Percentiles rank a stretch among this genome's conserved stretches.
phyloP scores from a whole-genome alignment of 192 early-diverging fungal species.

The Geosiphon pyriformis region DNA sequence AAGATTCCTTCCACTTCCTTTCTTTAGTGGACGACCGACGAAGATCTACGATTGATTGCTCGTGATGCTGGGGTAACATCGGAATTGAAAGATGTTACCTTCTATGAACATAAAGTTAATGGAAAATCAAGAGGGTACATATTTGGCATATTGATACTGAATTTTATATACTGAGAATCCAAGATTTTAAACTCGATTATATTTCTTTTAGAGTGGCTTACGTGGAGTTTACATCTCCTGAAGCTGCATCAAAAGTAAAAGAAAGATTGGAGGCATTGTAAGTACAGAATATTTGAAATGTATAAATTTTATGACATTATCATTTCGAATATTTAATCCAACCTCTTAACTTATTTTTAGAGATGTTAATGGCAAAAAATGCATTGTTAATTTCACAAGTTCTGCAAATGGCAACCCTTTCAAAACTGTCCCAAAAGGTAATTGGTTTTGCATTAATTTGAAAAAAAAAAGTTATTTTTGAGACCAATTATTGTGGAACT shows the following conservation, averaged over 20 bases:
- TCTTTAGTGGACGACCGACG: constrained; percentile 53
- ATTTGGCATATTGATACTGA: neutral
- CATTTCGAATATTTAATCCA: neutral
- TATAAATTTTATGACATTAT: neutral
- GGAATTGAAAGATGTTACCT: constrained; percentile 49
- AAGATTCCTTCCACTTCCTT: too few species aligned
- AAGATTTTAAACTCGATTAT: neutral
- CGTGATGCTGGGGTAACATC: constrained; percentile 43
- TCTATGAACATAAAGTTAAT: constrained; percentile 60
- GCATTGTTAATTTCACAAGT: constrained; percentile 30
- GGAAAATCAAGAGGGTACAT: constrained; percentile 56
- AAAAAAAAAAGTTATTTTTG: neutral
- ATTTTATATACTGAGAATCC: neutral
- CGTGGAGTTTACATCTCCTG: constrained; percentile 44
- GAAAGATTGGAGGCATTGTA: constrained; percentile 41
- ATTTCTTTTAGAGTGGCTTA: constrained; percentile 39
- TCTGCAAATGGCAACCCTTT: constrained; percentile 36
- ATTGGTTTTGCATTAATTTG: neutral
- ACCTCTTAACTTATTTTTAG: constrained; percentile 7
- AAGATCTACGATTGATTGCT: constrained; percentile 40
- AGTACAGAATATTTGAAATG: neutral
- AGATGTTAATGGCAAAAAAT: constrained; percentile 31
- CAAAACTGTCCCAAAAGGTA: constrained; percentile 40
- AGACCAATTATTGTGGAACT: too few species aligned
- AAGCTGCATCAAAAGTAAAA: constrained; percentile 37